Evolutionary conservation across 176 grass and related monocot genomes (phyloP), one percentile per base, ranked within the genome.

Genomic region (Pharus latifolius): DNA sequence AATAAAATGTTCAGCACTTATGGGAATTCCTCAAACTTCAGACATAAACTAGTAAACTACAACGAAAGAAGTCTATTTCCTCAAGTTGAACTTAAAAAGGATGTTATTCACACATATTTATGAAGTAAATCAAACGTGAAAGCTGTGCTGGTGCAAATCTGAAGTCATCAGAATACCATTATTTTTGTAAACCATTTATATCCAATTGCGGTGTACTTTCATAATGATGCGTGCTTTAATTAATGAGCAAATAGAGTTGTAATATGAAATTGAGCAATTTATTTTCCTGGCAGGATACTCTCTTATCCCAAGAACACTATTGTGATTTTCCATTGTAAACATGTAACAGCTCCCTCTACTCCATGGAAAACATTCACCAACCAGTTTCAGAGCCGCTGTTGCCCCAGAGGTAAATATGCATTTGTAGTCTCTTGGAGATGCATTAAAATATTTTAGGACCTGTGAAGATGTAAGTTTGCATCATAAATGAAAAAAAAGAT

Each of bases 381-480:
- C 81, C 70, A 97, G 75, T 84, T 97, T 97, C 20, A 97, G 49
- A 77, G 78, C 86, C 46, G 89, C 83, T 63, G 94, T 97, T 70
- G 94, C 86, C 49, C 94, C 94, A 40, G 94, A 97, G 52, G 94
- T 97, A 85, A 97, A 97, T 81, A 97, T 80, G 75, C 89, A 97
- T 74, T 78, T 90, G 83, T 97, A 97, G 10, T 92, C 83, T 60
- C 78, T 85, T 1, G 89, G 86, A 83, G 89, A 90, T 68, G 94
- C 94, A 80, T 92, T 92, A 49, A 92, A 92, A 54, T 92, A 97
- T 50, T 82, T 84, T 55, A 97, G 85, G 25, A 97, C 94, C 92
- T 89, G 85, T 60, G 54, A 80, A 67, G 38, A 70, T 67, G 31
- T n/a, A 79, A 81, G 50, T 69, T 50, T 60, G 37, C 38, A 76